Conservation (phyloP, 2,329 filamentous ascomycete species). For the Fusarium nurragi region DNA sequence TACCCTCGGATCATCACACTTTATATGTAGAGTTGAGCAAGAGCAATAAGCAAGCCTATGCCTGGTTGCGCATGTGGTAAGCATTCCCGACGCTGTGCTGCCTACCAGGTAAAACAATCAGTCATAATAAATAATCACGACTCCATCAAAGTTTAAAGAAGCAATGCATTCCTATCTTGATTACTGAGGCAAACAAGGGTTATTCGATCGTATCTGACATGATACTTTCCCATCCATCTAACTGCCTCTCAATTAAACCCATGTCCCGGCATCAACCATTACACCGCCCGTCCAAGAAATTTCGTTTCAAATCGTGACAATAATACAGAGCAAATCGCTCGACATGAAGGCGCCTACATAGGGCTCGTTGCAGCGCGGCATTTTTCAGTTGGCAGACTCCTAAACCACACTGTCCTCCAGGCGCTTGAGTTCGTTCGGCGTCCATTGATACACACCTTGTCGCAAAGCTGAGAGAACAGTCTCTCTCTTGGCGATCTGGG, state of each 20-base stretch:
- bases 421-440: slow-evolving; percentile 45
- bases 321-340: slow-evolving; percentile 46
- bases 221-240: slow-evolving; percentile 42
- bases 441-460: slow-evolving; percentile 50
- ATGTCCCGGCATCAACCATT: slow-evolving; percentile 46
- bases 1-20: neutral
- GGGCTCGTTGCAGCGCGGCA: slow-evolving; percentile 9
- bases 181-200: slow-evolving; percentile 35
- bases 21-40: neutral
- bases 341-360: slow-evolving; percentile 38
- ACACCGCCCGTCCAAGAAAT: slow-evolving; percentile 50
- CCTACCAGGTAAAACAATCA: neutral
- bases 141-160: neutral
- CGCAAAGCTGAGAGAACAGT: slow-evolving; percentile 46
- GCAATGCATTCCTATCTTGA: slow-evolving; percentile 18
- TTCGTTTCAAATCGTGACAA: slow-evolving; percentile 47
- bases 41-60: neutral
- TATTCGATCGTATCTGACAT: slow-evolving; percentile 40
- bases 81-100: neutral
- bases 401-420: slow-evolving; percentile 47
- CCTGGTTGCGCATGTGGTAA: neutral
- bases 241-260: slow-evolving; percentile 45
- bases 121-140: neutral
- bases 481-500: slow-evolving; percentile 47
- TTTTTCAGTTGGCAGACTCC: slow-evolving; percentile 46